Percentiles rank a stretch among this genome's conserved stretches.
Conservation (phyloP, 139 green algal genomes). For the Chlamydomonas sp. region DNA sequence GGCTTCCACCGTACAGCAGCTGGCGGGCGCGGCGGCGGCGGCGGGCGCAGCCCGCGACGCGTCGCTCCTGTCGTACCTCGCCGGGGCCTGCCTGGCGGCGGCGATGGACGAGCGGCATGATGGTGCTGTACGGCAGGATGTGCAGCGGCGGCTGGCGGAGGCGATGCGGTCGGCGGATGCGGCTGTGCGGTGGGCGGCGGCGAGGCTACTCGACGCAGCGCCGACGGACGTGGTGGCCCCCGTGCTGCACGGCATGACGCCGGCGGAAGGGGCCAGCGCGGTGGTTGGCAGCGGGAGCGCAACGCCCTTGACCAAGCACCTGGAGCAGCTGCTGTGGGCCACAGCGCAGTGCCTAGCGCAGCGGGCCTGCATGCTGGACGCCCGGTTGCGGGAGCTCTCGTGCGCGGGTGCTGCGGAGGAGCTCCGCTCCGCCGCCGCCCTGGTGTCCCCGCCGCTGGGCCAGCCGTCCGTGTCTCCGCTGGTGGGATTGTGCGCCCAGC, state of each 20-base stretch:
- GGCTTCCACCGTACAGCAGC: conserved; percentile 13
- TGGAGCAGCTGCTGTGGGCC: conserved; percentile 45
- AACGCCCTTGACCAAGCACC: neutral
- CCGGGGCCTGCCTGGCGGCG: conserved; percentile 3
- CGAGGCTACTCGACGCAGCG: neutral
- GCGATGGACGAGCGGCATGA: neutral
- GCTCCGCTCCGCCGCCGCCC: neutral
- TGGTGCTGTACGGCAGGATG: neutral
- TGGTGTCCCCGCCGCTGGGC: neutral
- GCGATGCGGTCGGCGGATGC: conserved; percentile 6
- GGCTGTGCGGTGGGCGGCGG: neutral
- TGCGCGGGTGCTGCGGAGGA: neutral
- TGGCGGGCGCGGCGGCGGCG: conserved; percentile 2
- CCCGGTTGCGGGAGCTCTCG: neutral
- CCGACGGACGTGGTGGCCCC: neutral
- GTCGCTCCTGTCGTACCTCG: conserved; percentile 43
- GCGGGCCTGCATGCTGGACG: conserved; percentile 29
- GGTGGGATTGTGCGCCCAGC: conserved; percentile 34
- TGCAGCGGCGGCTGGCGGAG: neutral
- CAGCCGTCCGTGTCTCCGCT: conserved; percentile 5
- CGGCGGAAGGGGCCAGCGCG: neutral
- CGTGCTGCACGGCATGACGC: conserved; percentile 8
- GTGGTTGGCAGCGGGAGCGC: neutral
- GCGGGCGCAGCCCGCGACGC: conserved; percentile 51
- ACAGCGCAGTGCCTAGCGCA: conserved; percentile 54